Base-by-base conservation (phyloP, 2,329 filamentous ascomycete genomes). In the Clarireedia paspali region DNA sequence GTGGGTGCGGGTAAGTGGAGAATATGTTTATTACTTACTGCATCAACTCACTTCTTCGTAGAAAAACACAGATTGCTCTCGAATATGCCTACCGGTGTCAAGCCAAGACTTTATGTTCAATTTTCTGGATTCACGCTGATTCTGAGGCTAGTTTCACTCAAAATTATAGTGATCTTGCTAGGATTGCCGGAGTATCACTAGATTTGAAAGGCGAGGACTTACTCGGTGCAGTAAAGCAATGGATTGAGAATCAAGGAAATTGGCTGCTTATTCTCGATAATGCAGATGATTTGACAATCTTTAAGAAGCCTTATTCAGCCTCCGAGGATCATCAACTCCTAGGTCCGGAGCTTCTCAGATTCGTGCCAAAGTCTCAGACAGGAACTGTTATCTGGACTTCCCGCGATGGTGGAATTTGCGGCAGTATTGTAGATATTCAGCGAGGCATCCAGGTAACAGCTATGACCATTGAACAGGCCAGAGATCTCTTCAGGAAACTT, bases 341-440 rank as follows among this genome's bases (percentile, higher is more conserved):
- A n/a, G 46, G 20, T 47, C 55, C 47, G 6, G 42, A 59, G 10
- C 49, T 70, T 5, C 24, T 45, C 2, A 23, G 57, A 20, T 70
- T 62, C 50, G 56, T 71, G 4, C 70, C 70, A 2, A 59, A 55
- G 24, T 59, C 60, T 1, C 48, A 57, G 6, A 58, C 46, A 1
- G 69, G 69, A 12, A 66, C 63, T 5, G 58, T 71, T 0, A 36
- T 72, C 4, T 71, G 68, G 69, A 71, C 64, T n/a, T 70, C 68
- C 12, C 65, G 67, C 5, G 68, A 71, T 56, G 56, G 60, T 34
- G 55, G 54, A 6, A 67, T 70, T 42, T 51, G 50, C 6, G 65
- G 63, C 0, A 67, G 50, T 2, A 62, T 71, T 14, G 62, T 71
- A 1, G 60, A 62, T 1, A 0, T 48, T 1, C 34, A 56, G 5